Conservation (phyloP, 495 filamentous ascomycete genomes). For the Trypethelium eluteriae region DNA sequence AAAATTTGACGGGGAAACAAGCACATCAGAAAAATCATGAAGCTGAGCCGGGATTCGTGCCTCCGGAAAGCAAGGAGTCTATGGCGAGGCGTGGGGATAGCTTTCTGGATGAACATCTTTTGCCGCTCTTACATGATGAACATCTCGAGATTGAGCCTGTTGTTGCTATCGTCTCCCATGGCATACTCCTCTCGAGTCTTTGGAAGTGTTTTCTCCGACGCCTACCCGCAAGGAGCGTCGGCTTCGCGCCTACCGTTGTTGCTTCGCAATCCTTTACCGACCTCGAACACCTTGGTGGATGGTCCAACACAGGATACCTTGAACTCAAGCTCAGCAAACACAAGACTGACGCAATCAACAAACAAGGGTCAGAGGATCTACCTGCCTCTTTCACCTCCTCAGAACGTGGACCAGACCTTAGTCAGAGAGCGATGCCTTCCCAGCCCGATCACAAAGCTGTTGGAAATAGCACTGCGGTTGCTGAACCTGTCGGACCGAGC, state of each 20-base stretch:
- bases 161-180: conserved; percentile 69
- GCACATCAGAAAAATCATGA: conserved; percentile 21
- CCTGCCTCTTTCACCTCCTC: too few relatives aligned
- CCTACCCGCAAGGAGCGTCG: conserved; percentile 41
- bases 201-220: conserved; percentile 53
- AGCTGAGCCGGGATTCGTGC: conserved; percentile 39
- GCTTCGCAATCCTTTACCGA: conserved; percentile 20
- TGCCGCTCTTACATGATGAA: conserved; percentile 45
- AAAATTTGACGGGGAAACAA: conserved; percentile 22
- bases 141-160: conserved; percentile 23
- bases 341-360: too few relatives aligned
- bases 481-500: not conserved
- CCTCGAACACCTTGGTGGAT: conserved; percentile 45
- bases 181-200: conserved; percentile 63
- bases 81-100: conserved; percentile 54
- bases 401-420: too few relatives aligned
- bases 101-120: conserved; percentile 56
- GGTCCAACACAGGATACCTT: conserved; percentile 61
- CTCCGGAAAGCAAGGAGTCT: conserved; percentile 52
- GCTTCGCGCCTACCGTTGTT: conserved; percentile 28
- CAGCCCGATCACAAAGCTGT: not conserved
- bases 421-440: not conserved
- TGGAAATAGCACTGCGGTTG: conserved; percentile 4
- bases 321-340: conserved; percentile 39
- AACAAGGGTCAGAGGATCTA: too few relatives aligned